Evolutionary conservation across 495 filamentous ascomycete species (phyloP), one percentile per base, ranked within the genome.

Genomic region (Physcia stellaris): DNA sequence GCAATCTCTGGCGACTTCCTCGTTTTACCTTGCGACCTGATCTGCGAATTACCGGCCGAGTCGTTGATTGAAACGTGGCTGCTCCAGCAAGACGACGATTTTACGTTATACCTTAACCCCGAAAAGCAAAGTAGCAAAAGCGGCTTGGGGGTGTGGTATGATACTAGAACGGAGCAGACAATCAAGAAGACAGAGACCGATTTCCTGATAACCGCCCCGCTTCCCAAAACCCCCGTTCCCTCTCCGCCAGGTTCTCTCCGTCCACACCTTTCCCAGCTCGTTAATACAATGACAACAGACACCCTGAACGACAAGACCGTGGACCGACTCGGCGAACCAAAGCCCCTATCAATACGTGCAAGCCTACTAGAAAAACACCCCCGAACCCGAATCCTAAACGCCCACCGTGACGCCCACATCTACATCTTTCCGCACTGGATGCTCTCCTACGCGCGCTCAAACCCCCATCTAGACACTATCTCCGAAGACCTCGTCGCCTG

Each of bases 361-460:
- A 69, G 70, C 1, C 67, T 96, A 6, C 56, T 93, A 1, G 63
- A 72, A 15, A 71, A 71, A 39, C 76, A 92, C 50, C 71, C 80
- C 17, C 67, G 74, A n/a, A 62, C 88, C 6, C 77, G 75, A 46
- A 76, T 94, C 61, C 60, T 82, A 18, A 85, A 72, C 15, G 85
- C 74, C 4, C 76, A 86, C 51, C 73, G 88, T 4, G 87, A 95
- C 52, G 80, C 87, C 3, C 86, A 94, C 47, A 75, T 95, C 41
- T 99, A 96, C 52, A 68, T 96, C 47, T 80, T 96, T 46, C 90
- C 90, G 0, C 73, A 77, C 46, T 96, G 92, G 90, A 73, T 93
- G 5, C 68, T 86, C 46, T 75, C 86, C n/a, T 74, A 94, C 50
- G 70, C 87, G 19, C 67, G 67, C 35, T 63, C 61, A 19, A 88